These are phyloP conservation scores for Hirschioporus abietinus DNA, from an alignment of 768 basidiomycete species.

Conservation along the genomic window DNA sequence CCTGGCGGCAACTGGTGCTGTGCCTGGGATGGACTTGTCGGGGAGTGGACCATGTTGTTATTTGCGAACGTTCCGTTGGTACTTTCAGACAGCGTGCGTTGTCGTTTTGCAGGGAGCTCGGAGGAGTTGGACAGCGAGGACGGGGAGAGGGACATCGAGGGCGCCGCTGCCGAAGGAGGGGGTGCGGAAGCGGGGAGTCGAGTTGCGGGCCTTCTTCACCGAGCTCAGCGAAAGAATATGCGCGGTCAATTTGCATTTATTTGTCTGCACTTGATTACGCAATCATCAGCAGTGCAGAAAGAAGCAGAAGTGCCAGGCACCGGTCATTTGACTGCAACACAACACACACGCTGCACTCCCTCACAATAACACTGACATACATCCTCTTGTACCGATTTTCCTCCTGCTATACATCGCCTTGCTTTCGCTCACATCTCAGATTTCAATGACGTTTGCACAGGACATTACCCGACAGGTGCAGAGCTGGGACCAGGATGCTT, in stretches of 20 bases:
- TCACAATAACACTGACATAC: too few species aligned
- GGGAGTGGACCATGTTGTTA: conserved; percentile 29
- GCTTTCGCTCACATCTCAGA: too few species aligned
- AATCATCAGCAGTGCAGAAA: background rate
- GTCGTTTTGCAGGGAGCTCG: conserved; percentile 52
- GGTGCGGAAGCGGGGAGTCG: background rate
- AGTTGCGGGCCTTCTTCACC: background rate
- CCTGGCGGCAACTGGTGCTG: conserved; percentile 23
- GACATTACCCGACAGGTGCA: too few species aligned
- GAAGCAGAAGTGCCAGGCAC: background rate
- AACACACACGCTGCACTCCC: background rate
- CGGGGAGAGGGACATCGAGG: conserved; percentile 61
- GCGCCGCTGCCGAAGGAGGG: background rate
- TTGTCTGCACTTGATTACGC: background rate
- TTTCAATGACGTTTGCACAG: too few species aligned
- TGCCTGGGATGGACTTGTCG: conserved; percentile 25
- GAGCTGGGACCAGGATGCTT: background rate
- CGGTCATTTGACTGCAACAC: background rate
- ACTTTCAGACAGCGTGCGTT: conserved; percentile 27
- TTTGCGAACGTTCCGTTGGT: conserved; percentile 30
- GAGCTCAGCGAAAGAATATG: background rate
- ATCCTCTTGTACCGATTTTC: background rate
- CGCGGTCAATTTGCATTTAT: background rate
- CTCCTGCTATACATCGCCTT: background rate
- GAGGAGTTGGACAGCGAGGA: conserved; percentile 51